Base-by-base conservation (phyloP, 306 rosid genomes). In the Vigna unguiculata region DNA sequence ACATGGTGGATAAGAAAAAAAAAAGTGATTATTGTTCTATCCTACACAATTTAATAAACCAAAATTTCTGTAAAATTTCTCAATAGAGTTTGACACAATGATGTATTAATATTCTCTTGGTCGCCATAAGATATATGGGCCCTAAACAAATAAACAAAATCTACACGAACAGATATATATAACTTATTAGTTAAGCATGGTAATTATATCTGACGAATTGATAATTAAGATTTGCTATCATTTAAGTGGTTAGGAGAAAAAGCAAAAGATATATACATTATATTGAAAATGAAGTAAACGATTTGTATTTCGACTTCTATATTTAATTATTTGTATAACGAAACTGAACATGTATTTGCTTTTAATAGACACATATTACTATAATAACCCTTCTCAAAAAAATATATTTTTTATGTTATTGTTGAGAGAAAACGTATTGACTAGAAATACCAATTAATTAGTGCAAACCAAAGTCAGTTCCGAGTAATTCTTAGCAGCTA, bases 71-170 rank as follows among this genome's bases (percentile, higher is more conserved):
- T 4, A 63, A 3, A 63, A 36, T 0, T 2, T 36, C 2, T 62
- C 25, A 5, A 5, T 11, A 40, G 3, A 65, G 17, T 67, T 71
- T 66, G 65, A 74, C 76, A 38, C n/a, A 45, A 46, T 69, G 67
- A 68, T 67, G 76, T 34, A 10, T 7, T 14, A n/a, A 46, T 58
- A 80, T 53, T 59, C 60, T 74, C 52, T 74, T 72, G 36, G 71
- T 59, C 21, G 14, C 43, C 40, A 48, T 58, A 16, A 28, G 17
- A 54, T 54, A n/a, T 55, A 25, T 54, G 55, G 75, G 81, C 38
- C 68, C 75, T 66, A 12, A 77, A 2, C 40, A 58, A 24, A 58
- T 25, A 58, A 58, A 25, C 19, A 25, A 58, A 55, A 58, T 25
- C 28, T 59, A 54, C 45, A 74, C 45, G 38, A 61, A 30, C 20